These are phyloP conservation scores for Elsinoe australis DNA, from an alignment of 2,329 filamentous ascomycete species.

Conservation along the genomic window DNA sequence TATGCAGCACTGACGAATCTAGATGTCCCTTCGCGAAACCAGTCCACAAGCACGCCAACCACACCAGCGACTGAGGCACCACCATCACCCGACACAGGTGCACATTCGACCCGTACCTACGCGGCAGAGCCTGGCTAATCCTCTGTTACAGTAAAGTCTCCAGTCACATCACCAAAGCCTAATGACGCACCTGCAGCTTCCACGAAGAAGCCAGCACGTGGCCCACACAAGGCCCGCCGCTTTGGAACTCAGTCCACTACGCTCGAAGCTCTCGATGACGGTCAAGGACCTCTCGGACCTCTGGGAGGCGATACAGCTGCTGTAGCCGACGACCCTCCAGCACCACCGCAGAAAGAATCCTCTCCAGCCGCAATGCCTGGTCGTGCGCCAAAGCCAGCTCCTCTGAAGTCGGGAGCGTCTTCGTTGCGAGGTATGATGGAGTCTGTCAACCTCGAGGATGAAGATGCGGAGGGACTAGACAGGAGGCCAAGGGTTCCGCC, in stretches of 20 bases:
- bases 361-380: slow-evolving; percentile 35
- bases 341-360: slow-evolving; percentile 50
- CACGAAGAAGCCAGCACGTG: slow-evolving; percentile 25
- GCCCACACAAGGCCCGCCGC: slow-evolving; percentile 44
- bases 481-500: slow-evolving; percentile 54
- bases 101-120: too few relatives aligned
- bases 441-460: slow-evolving; percentile 64
- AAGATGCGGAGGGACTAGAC: slow-evolving; percentile 42
- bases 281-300: slow-evolving; percentile 68
- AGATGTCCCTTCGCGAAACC: slow-evolving; percentile 43
- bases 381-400: slow-evolving; percentile 39
- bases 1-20: slow-evolving; percentile 16
- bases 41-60: slow-evolving; percentile 35
- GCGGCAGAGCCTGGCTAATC: too few relatives aligned
- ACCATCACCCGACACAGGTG: slow-evolving; percentile 6
- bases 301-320: slow-evolving; percentile 44
- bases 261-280: slow-evolving; percentile 68
- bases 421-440: slow-evolving; percentile 50
- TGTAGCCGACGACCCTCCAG: slow-evolving; percentile 55
- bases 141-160: neutral
- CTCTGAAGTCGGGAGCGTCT: slow-evolving; percentile 46
- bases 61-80: slow-evolving; percentile 31
- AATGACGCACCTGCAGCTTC: slow-evolving; percentile 20
- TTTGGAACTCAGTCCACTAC: slow-evolving; percentile 68
- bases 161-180: slow-evolving; percentile 7